Conservation (phyloP, 163 green algal species). For the Trebouxia gelatinosa region DNA sequence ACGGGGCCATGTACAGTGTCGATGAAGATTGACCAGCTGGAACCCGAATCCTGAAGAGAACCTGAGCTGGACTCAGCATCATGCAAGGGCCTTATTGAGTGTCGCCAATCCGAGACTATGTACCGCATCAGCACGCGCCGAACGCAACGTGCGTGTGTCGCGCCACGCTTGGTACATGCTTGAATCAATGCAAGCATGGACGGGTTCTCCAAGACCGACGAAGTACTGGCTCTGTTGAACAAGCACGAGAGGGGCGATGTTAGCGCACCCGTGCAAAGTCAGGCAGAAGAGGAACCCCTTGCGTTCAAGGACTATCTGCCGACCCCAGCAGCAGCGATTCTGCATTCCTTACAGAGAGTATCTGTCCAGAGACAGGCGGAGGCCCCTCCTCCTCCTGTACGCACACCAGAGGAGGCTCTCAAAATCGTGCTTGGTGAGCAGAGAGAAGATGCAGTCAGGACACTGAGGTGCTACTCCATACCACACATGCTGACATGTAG, state of each 20-base stretch:
- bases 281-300: neutral
- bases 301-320: conserved; percentile 13
- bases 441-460: neutral
- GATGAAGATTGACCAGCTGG: too few relatives aligned
- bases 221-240: conserved; percentile 17
- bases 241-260: conserved; percentile 10
- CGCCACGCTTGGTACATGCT: too few relatives aligned
- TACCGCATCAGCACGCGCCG: too few relatives aligned
- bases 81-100: too few relatives aligned
- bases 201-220: conserved; percentile 2
- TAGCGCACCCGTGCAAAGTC: too few relatives aligned
- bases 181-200: neutral
- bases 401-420: neutral
- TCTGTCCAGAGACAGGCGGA: neutral
- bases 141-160: too few relatives aligned
- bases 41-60: too few relatives aligned
- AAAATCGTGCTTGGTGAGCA: conserved; percentile 17
- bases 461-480: neutral
- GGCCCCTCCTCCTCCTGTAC: neutral
- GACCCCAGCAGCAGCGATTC: conserved; percentile 5
- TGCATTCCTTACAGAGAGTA: conserved; percentile 2
- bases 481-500: neutral
- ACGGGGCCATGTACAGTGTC: too few relatives aligned
- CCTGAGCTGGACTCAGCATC: too few relatives aligned
- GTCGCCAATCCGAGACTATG: too few relatives aligned